Base-by-base conservation (phyloP, 352 stramenopile genomes). In the Pythium vanterpoolii region DNA sequence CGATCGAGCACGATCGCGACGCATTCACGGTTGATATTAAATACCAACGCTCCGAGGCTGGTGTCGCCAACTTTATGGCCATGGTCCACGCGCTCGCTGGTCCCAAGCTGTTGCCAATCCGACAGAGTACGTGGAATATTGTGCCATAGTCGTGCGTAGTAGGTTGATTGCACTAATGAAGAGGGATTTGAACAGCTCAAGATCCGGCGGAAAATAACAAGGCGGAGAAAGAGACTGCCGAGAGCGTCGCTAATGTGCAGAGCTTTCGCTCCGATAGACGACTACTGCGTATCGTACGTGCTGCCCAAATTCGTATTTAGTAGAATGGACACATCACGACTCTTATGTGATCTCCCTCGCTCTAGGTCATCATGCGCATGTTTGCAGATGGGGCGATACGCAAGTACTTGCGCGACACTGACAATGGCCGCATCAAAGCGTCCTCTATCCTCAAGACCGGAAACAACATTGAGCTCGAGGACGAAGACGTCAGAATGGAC, bases 251-350 rank as follows among this genome's bases (percentile, higher is more conserved):
- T 18, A 87, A 90, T 43, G 79, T 87, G 27, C 80, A 93, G 67
- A 94, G 84, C 44, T 94, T 94, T 47, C 82, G 83, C 18, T 90
- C 82, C 9, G 84, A 94, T 46, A 76, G 84, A 18, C 82, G 84
- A 9, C 72, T 94, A 21, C 56, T 90, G 56, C 82, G 84, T 19
- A 59, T 94, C 38, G 79, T 88, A 70, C 16, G 71, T 64, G 5
- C 7, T 33, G 23, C 1, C 10, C 4, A 62, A 31, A 34, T 46
- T 8, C 27, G 33, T 34, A 33, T 19, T 23, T 23, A 50, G 13
- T 18, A 9, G 14, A n/a, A n/a, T n/a, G n/a, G n/a, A n/a, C n/a
- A 33, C 43, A 49, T 11, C 9, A 18, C 19, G 14, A 34, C 4
- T 34, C 43, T 33, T 26, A 31, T 51, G 23, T 36, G 8, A 38